Base-by-base conservation (phyloP, 2,329 filamentous ascomycete genomes). In the Polytolypa hystricis region DNA sequence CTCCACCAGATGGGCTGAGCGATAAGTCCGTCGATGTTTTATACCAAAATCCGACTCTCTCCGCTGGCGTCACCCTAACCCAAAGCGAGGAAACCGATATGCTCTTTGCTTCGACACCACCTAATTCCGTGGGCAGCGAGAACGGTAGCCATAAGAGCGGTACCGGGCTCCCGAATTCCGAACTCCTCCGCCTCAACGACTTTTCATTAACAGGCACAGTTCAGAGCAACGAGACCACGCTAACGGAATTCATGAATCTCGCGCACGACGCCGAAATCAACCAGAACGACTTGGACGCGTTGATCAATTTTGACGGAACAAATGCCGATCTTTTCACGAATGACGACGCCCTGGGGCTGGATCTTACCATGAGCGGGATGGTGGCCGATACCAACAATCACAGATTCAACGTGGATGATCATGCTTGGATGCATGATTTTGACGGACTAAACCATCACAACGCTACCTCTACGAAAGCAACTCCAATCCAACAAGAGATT, bases 301-400 rank as follows among this genome's bases (percentile, higher is more conserved):
- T 66, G 37, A 63, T 67, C 43, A 65, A 66, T 39, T 61, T 66
- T 33, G 64, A 67, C 28, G 62, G 65, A 32, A 53, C 54, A 2
- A 48, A 50, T 1, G 53, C 47, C 12, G 59, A 63, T 12, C 45
- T 60, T 19, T 58, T 63, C 27, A 41, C 49, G 0, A 50, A 53
- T 5, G 56, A 62, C 5, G 48, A 53, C 19, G 31, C 33, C 5
- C 16, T 45, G n/a, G 39, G 37, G 6, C n/a, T 46, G 10, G 36
- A 44, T 18, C 23, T 39, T n/a, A 26, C 29, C 4, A 37, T 43
- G 11, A 19, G 35, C 5, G 29, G 29, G 17, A 17, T 39, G 21
- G 32, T 26, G 17, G 33, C 35, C 15, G 36, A 37, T 25, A 48
- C 51, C 17, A 51, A 52, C 30, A 38, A 36, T n/a, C 47, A 44